These are phyloP conservation scores for Chlorencoelia australis DNA, from an alignment of 2,329 filamentous ascomycete genomes.

Conservation along the genomic window DNA sequence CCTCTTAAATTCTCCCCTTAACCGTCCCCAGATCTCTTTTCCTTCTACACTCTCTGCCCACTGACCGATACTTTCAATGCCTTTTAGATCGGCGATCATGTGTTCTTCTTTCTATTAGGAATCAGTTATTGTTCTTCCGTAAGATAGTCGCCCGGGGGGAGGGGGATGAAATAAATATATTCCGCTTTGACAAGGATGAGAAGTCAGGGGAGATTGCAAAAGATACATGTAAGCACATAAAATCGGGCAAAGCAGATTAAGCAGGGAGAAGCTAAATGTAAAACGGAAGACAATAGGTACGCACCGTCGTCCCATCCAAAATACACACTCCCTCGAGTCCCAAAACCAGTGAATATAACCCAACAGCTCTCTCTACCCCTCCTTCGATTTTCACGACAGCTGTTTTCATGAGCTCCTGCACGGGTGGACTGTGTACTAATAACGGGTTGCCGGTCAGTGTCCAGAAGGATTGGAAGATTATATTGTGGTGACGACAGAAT, in stretches of 20 bases:
- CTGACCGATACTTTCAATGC: neutral
- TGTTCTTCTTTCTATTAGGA: neutral
- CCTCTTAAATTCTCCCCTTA: neutral
- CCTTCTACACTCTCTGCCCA: no score
- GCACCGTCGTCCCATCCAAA: neutral
- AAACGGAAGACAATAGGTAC: no score
- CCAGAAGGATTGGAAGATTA: conserved; percentile 1
- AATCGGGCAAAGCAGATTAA: no score
- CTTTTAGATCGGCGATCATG: neutral
- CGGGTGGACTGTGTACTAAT: neutral
- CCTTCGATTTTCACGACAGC: neutral
- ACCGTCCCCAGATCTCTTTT: neutral
- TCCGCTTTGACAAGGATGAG: no score
- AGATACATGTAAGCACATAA: no score
- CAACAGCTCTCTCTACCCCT: neutral
- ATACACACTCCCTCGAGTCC: neutral
- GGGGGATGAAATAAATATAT: no score
- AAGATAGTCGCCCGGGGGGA: no score
- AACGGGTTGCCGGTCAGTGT: neutral
- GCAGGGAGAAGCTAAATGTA: no score
- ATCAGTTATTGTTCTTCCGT: no score
- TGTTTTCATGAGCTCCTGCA: neutral
- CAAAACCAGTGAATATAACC: neutral
- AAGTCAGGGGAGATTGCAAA: no score
- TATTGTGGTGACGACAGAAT: neutral